Conservation (phyloP, 2,329 filamentous ascomycete genomes). For the Zarea fungicola region DNA sequence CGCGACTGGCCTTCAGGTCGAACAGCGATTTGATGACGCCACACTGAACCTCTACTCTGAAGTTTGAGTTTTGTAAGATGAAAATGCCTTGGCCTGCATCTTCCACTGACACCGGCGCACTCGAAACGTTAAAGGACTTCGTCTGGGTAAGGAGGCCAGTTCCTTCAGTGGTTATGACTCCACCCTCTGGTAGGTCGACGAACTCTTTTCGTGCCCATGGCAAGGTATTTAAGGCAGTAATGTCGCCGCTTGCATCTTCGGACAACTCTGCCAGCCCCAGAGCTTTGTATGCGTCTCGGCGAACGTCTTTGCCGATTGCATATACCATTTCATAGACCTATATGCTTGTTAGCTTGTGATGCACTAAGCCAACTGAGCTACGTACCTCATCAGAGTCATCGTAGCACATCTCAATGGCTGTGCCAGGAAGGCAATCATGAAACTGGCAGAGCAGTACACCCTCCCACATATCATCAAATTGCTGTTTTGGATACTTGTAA, state of each 20-base stretch:
- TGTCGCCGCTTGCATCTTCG: slow-evolving; percentile 37
- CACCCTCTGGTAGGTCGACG: slow-evolving; percentile 53
- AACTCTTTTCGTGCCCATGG: slow-evolving; percentile 79
- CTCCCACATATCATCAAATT: slow-evolving; percentile 98
- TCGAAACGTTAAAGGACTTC: slow-evolving; percentile 41
- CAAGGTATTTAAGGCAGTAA: slow-evolving; percentile 73
- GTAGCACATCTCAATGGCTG: slow-evolving; percentile 96
- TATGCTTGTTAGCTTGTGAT: too few species aligned
- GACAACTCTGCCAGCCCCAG: slow-evolving; percentile 56
- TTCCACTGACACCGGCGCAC: slow-evolving; percentile 47
- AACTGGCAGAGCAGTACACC: slow-evolving; percentile 88
- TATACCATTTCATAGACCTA: slow-evolving; percentile 77
- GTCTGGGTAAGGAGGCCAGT: slow-evolving; percentile 48
- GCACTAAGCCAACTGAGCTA: too few species aligned
- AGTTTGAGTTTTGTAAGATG: slow-evolving; percentile 71
- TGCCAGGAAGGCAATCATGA: slow-evolving; percentile 93
- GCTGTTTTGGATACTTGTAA: slow-evolving; percentile 88
- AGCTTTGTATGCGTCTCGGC: slow-evolving; percentile 59
- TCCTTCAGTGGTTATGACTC: slow-evolving; percentile 52
- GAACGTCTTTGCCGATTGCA: slow-evolving; percentile 71
- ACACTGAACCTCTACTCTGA: slow-evolving; percentile 64
- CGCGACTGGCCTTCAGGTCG: slow-evolving; percentile 66
- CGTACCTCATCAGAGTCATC: slow-evolving; percentile 89
- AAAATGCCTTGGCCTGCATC: slow-evolving; percentile 59
- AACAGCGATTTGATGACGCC: slow-evolving; percentile 81